These are phyloP conservation scores for Myriosclerotinia duriaeana DNA, from an alignment of 2,329 filamentous ascomycete species.

Conservation along the genomic window DNA sequence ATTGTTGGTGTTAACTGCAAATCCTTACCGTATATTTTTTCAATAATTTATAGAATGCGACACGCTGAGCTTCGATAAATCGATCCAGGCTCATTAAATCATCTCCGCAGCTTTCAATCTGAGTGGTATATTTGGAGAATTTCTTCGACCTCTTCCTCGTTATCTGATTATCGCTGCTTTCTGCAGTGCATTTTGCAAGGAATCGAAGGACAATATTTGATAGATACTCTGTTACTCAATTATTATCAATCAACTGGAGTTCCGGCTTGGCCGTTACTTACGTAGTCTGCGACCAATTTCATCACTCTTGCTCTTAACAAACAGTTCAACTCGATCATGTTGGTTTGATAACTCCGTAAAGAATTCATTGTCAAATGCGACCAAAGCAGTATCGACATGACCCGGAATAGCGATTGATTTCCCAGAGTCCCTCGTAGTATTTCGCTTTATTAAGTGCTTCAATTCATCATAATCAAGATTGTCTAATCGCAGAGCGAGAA, in stretches of 20 bases:
- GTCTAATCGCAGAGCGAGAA: slow-evolving; percentile 49
- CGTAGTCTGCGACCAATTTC: slow-evolving; percentile 71
- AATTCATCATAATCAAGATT: slow-evolving; percentile 89
- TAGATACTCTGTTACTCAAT: slow-evolving; percentile 30
- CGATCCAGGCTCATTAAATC: slow-evolving; percentile 70
- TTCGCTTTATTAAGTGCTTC: slow-evolving; percentile 78
- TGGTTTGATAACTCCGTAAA: slow-evolving; percentile 70
- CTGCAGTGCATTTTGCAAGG: slow-evolving; percentile 32
- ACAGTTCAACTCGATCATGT: slow-evolving; percentile 74
- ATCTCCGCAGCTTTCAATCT: slow-evolving; percentile 57
- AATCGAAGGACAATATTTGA: slow-evolving; percentile 33
- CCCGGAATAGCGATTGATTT: slow-evolving; percentile 73
- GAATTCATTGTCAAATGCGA: slow-evolving; percentile 69
- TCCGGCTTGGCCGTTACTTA: slow-evolving; percentile 43
- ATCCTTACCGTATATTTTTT: slow-evolving; percentile 71
- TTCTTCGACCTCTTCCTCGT: slow-evolving; percentile 36
- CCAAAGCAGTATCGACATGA: slow-evolving; percentile 57
- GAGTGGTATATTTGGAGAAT: slow-evolving; percentile 37
- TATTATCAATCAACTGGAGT: slow-evolving; percentile 18
- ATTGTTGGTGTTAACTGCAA: background rate
- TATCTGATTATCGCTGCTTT: slow-evolving; percentile 31
- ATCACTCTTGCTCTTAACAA: slow-evolving; percentile 76
- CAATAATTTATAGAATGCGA: slow-evolving; percentile 77
- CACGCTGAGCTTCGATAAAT: slow-evolving; percentile 71
- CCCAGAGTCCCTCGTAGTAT: slow-evolving; percentile 71